phyloP scores from a whole-genome alignment of 768 basidiomycete genomes.

The Podaxis mareebaensis region DNA sequence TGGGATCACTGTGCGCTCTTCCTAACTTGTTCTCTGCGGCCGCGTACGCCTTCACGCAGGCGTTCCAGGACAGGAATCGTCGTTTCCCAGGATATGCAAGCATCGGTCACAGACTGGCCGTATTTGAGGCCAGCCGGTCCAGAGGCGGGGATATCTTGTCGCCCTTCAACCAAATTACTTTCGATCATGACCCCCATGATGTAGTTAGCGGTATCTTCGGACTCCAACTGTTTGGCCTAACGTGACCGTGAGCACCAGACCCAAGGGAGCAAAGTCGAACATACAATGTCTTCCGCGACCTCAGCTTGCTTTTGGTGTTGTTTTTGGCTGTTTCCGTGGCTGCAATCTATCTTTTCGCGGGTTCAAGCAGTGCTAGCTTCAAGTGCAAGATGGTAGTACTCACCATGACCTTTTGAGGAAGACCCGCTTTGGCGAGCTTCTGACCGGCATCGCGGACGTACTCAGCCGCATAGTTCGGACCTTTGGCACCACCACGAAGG shows the following conservation, averaged over 20 bases:
- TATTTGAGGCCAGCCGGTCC: conserved; percentile 77
- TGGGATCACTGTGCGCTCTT: conserved; percentile 22
- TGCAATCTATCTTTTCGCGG: conserved; percentile 81
- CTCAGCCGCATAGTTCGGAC: conserved; percentile 86
- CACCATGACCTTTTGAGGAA: conserved; percentile 87
- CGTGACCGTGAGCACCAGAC: conserved; percentile 18
- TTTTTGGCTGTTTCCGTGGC: conserved; percentile 94
- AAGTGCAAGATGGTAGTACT: conserved; percentile 16
- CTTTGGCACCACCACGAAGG: conserved; percentile 84
- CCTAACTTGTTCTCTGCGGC: conserved; percentile 57
- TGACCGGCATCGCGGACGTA: conserved; percentile 74
- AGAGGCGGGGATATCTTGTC: conserved; percentile 76
- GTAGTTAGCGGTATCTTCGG: conserved; percentile 63
- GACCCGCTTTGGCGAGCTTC: conserved; percentile 77
- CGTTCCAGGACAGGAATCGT: conserved; percentile 82
- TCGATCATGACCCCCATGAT: conserved; percentile 98
- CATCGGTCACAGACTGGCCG: conserved; percentile 87
- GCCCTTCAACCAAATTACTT: conserved; percentile 85
- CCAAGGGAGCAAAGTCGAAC: conserved; percentile 25
- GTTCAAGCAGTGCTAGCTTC: not conserved
- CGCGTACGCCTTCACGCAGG: conserved; percentile 85
- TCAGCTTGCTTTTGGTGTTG: conserved; percentile 86
- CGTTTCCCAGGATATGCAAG: conserved; percentile 87
- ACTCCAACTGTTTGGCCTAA: conserved; percentile 74
- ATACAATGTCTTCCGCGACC: conserved; percentile 88